A percentile compares a stretch with the other conserved stretches of the same genome.
phyloP scores from a whole-genome alignment of 2,329 filamentous ascomycete species.

The Aspergillus ochraceus region DNA sequence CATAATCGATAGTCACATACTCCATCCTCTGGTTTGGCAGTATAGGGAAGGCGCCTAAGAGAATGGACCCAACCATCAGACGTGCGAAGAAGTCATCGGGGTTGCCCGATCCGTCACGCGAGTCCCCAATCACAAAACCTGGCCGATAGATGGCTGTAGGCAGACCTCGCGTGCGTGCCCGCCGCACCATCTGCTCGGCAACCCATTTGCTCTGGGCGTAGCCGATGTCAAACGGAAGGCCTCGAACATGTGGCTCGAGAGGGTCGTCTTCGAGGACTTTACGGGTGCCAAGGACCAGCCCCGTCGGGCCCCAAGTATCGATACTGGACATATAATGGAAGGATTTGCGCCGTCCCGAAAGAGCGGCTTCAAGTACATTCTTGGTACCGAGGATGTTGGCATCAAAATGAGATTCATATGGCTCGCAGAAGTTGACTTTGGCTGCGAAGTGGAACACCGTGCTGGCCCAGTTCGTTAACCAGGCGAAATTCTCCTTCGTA shows the following conservation, averaged over 20 bases:
- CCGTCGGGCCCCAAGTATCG: conserved; percentile 14
- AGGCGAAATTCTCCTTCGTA: conserved; percentile 59
- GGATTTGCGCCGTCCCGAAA: conserved; percentile 26
- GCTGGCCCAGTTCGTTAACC: conserved; percentile 63
- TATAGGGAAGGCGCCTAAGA: conserved; percentile 51
- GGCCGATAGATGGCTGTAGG: conserved; percentile 70
- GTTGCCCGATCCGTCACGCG: conserved; percentile 58
- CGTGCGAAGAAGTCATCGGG: conserved; percentile 83
- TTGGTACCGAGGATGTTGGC: conserved; percentile 74
- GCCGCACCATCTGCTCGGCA: conserved; percentile 64
- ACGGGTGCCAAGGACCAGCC: conserved; percentile 6
- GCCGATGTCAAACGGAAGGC: conserved; percentile 62
- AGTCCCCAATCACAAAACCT: conserved; percentile 75
- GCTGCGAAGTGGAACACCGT: conserved; percentile 75
- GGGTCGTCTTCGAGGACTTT: conserved; percentile 12
- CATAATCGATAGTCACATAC: conserved; percentile 16
- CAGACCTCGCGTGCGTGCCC: conserved; percentile 71
- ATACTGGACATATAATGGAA: conserved; percentile 20
- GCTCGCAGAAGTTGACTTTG: conserved; percentile 69
- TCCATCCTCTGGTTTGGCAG: conserved; percentile 15
- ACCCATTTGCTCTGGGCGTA: conserved; percentile 87
- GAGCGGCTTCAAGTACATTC: conserved; percentile 68
- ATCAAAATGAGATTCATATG: conserved; percentile 65
- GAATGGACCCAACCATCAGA: conserved; percentile 76
- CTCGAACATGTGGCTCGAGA: conserved; percentile 8